These are phyloP conservation scores for Arctium lappa DNA, from an alignment of 129 eudicot species.

Conservation along the genomic window DNA sequence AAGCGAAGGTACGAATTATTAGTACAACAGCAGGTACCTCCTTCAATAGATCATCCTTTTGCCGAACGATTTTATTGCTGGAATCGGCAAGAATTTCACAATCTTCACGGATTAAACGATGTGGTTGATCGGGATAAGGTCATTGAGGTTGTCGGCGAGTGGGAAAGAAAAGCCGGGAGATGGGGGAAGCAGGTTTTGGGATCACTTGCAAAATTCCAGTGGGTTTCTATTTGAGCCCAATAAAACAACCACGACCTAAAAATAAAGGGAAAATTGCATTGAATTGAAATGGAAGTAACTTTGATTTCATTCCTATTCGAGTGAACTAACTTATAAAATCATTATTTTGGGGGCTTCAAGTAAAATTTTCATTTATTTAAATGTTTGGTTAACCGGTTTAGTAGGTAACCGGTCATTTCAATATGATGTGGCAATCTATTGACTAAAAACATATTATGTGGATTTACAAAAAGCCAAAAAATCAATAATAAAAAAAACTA, in stretches of 20 bases:
- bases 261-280: too few species aligned
- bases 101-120: conserved; percentile 23
- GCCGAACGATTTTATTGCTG: background rate
- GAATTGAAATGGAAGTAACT: too few species aligned
- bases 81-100: background rate
- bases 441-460: too few species aligned
- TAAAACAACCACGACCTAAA: background rate
- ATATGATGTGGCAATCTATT: too few species aligned
- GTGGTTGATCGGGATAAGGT: conserved; percentile 15
- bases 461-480: too few species aligned
- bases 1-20: conserved; percentile 12
- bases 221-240: conserved; percentile 11
- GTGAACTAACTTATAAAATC: too few species aligned
- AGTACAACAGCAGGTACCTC: conserved; percentile 13
- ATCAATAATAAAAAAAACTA: too few species aligned
- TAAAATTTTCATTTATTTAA: too few species aligned
- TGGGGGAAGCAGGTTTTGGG: background rate
- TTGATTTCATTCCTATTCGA: too few species aligned
- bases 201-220: background rate
- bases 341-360: too few species aligned
- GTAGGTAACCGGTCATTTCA: too few species aligned
- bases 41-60: conserved; percentile 17
- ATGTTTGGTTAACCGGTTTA: too few species aligned
- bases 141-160: conserved; percentile 13
- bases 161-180: background rate